These are phyloP conservation scores for Amaranthus palmeri DNA, from an alignment of 148 eudicot genomes.

Conservation along the genomic window DNA sequence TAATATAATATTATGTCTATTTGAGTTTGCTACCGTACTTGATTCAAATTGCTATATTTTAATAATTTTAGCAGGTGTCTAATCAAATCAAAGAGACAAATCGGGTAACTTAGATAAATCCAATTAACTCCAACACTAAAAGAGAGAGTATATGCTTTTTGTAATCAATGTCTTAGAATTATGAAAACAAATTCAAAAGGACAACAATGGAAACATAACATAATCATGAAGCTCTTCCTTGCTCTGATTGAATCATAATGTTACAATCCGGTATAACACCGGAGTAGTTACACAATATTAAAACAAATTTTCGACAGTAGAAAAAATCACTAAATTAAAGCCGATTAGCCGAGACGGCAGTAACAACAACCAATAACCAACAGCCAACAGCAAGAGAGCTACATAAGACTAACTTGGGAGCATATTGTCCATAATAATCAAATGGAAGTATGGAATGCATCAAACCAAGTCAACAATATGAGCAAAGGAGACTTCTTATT, in stretches of 20 bases:
- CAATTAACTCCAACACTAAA: no score
- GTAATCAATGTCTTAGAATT: no score
- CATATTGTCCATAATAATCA: not conserved
- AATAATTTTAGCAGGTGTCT: no score
- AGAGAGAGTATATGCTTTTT: no score
- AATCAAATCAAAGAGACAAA: no score
- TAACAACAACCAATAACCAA: not conserved
- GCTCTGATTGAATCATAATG: conserved; percentile 3
- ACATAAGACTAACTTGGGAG: not conserved
- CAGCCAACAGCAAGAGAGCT: no score
- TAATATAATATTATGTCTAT: no score
- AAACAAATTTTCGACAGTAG: not conserved
- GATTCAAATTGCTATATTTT: no score
- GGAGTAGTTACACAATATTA: not conserved
- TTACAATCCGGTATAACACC: conserved; percentile 15
- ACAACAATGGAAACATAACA: no score
- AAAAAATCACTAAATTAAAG: not conserved
- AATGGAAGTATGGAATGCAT: not conserved
- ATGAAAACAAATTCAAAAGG: no score
- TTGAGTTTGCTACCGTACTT: no score
- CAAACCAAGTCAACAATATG: not conserved
- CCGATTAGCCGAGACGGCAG: not conserved
- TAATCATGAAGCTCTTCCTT: conserved; percentile 4
- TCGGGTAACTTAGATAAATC: no score
- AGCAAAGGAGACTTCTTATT: conserved; percentile 5